Evolutionary conservation across 192 early-diverging fungal species (phyloP).

Genomic region (Pecoramyces ruminantium): DNA sequence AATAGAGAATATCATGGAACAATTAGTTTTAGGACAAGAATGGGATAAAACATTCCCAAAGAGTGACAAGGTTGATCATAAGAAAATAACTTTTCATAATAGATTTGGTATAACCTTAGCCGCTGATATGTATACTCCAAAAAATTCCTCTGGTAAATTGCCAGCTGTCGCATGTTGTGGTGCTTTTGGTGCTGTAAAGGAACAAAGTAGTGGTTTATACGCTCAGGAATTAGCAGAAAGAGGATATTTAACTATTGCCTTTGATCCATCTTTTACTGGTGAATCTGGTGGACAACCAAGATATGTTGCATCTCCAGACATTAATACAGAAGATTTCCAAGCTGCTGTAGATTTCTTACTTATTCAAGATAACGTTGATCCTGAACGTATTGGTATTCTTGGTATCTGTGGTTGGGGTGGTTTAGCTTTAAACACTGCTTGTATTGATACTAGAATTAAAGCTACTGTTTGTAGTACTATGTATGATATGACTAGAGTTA

Average conservation of each 20-base stretch:
- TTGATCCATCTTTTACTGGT: neutral
- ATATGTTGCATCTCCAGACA: neutral
- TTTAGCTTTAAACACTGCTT: neutral
- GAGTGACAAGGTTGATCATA: neutral
- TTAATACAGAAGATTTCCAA: neutral
- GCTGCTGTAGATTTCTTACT: neutral
- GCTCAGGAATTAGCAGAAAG: neutral
- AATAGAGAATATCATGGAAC: neutral
- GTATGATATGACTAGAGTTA: neutral
- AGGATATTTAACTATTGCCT: neutral
- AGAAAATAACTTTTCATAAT: neutral
- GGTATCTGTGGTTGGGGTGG: neutral
- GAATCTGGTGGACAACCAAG: neutral
- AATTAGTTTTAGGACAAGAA: neutral
- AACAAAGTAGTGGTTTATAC: neutral
- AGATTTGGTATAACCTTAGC: neutral
- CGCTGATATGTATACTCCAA: neutral
- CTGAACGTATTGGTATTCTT: neutral
- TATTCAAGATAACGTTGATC: neutral
- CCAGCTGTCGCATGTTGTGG: neutral
- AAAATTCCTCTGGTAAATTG: neutral
- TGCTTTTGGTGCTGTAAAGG: neutral
- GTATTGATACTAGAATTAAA: neutral
- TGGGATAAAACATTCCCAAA: neutral
- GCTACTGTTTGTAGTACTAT: neutral